Base-by-base conservation (phyloP, 225 moss, liverwort and hornwort species). In the Neckera pumila region DNA sequence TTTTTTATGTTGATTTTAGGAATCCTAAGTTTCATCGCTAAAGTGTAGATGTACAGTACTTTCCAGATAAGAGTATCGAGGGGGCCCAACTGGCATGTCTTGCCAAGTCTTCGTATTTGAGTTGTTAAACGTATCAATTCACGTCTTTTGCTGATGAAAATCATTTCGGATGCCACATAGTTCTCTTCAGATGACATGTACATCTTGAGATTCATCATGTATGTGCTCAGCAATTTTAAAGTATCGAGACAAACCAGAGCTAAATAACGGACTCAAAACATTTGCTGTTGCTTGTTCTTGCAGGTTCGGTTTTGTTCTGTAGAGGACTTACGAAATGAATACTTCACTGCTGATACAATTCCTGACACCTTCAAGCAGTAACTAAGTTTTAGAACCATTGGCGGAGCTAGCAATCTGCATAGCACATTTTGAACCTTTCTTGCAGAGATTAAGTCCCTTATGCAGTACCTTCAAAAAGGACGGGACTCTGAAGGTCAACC, bases 251-350 rank as follows among this genome's bases (percentile, higher is more conserved):
- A 62, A 72, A 61, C 54, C 83, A 53, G 6, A 34, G 47, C 31
- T 64, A 72, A 69, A 31, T 40, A 57, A 77, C 8, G 45, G 63
- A 64, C 34, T 84, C 36, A 42, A 64, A 85, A 33, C 56, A 23
- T 85, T 76, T 84, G 42, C 61, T 81, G 56, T 69, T 70, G 76
- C 78, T 59, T 64, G 28, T 34, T 67, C 81, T 53, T 80, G 86
- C 92, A 92, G 90, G 90, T 92, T 90, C 92, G 84, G 9, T 92
- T 90, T 62, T 92, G 92, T 80, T 88, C 88, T 61, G 92, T 90
- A 45, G 88, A 90, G 66, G 92, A 88, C 21, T 79, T 92, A 43
- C 80, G 84, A 69, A 88, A 62, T 79, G 92, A 92, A 65, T 92
- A 92, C 69, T 92, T 92, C 36, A 88, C 86, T 54, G 75, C 76